Evolutionary conservation across 352 stramenopile genomes (phyloP), one percentile per base, ranked within the genome.

Genomic region (Globisporangium perplexum): DNA sequence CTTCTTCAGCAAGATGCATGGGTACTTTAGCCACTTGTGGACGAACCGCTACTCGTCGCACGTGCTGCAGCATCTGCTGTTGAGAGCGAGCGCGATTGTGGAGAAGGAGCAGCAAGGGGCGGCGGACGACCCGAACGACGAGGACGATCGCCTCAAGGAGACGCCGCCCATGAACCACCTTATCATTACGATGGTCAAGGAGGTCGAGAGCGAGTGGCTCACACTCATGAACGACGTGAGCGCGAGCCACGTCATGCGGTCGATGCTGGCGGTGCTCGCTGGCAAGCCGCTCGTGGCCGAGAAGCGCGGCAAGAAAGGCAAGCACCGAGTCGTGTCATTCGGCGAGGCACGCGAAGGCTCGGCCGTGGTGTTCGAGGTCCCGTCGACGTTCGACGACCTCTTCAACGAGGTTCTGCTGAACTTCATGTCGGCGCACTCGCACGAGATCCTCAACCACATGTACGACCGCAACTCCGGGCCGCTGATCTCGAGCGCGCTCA

Each of bases 1-100:
- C 51, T 68, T 93, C 48, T 60, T 90, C 47, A 72, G 77, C 61
- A 90, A 93, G 65, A 90, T 93, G 77, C 59, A 70, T 28, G 78
- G 79, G 44, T 93, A 93, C 59, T 69, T 82, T 47, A 89, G 77
- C 50, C 83, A 93, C 39, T 58, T 93, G 47, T 93, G 83, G 83
- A 93, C 83, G 26, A 93, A 93, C 52, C 83, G 83, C 26, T 93
- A 93, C 70, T 93, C 83, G 50, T 93, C 83, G 12, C 83, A 93
- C 62, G 83, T 93, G 55, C 67, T 93, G 47, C 83, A 93, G 65
- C 65, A 89, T 46, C 6, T 93, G 18, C 66, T 93, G 24, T 83
- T 77, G 35, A 69, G 77, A n/a, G 63, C 66, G 17, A 86, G 74
- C 50, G 54, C 52, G 8, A 67, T 90, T 36, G 74, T 90, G 38